Evolutionary conservation across 192 early-diverging fungal genomes (phyloP), one percentile per base, ranked within the genome.

Genomic region (Linnemannia elongata): DNA sequence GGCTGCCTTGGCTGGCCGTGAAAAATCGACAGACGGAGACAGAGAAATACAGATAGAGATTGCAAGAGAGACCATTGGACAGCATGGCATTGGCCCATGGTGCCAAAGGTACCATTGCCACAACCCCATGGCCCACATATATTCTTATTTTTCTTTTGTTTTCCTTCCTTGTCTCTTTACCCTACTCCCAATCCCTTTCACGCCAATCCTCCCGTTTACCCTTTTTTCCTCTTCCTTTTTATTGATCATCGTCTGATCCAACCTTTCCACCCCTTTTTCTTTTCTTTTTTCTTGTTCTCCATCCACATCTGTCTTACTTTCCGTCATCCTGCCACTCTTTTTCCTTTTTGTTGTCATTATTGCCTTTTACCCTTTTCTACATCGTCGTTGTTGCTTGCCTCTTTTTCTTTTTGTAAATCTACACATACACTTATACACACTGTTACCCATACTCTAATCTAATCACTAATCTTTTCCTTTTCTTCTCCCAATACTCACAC

Each of bases 251-350:
- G 9, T 66, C 27, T 66, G 60, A 30, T 27, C n/a, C n/a, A 27
- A 27, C 27, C 27, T 68, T 54, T 38, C 69, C 20, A 36, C 18
- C 27, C 13, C 68, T 78, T 49, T 47, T 71, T 55, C 69, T 42
- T 24, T 38, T 77, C n/a, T 49, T 38, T 47, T 70, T 27, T 54
- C 35, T 70, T 70, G 15, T 78, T 54, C 39, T 72, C 17, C 38
- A 33, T 22, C 33, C 30, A 24, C 72, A 41, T 27, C 8, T 27
- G 49, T 52, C 5, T 73, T 73, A 45, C 20, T 36, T 33, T 49
- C 38, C n/a, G 22, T 41, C 30, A 39, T 44, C 42, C 49, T 9
- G 12, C 20, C 36, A 22, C 18, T 36, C 33, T 69, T 45, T 33
- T 33, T 33, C 45, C 57, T 30, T 38, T n/a, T 57, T 57, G 27